Base-by-base conservation (phyloP, 2,329 filamentous ascomycete species). In the Ceratocystis papillata region DNA sequence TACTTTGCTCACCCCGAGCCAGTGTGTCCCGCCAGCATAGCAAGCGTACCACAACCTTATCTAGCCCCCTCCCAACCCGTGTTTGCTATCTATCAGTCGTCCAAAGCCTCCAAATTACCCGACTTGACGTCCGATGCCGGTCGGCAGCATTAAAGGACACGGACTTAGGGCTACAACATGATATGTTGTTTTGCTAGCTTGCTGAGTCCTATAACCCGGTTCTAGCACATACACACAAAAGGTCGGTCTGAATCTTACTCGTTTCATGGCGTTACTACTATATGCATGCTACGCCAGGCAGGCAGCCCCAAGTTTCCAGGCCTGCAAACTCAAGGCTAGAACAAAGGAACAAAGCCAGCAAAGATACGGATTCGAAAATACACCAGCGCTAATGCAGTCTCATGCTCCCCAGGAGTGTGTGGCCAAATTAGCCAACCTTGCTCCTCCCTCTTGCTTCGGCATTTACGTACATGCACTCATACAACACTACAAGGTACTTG, bases 161-260 rank as follows among this genome's bases (percentile, higher is more conserved):
- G 53, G 53, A 28, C 53, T 33, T 6, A 30, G 30, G 12, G 17
- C 20, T 57, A 28, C 53, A 57, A 33, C 53, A 57, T 7, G 17
- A 57, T 12, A 25, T 33, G 53, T n/a, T 15, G 20, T 57, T 28
- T 15, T 30, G 25, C 53, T 33, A 25, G 48, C 6, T 25, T 20
- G 3, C 25, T 33, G 25, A 28, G 53, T 57, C 53, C 28, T 30
- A 15, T 17, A 57, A 33, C 53, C 53, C 53, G 22, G 53, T 17
- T 5, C 22, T 57, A 17, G 17, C 22, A 22, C 22, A 25, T 28
- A n/a, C 22, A 22, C 22, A 25, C 53, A n/a, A 57, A 57, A 57
- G n/a, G 53, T 57, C 53, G 53, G 53, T 57, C 53, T 57, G 20
- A 17, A 57, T 8, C 53, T 57, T 57, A n/a, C 53, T 28, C n/a